Base-by-base conservation (phyloP, 2,329 filamentous ascomycete genomes). In the Penicillium decumbens region DNA sequence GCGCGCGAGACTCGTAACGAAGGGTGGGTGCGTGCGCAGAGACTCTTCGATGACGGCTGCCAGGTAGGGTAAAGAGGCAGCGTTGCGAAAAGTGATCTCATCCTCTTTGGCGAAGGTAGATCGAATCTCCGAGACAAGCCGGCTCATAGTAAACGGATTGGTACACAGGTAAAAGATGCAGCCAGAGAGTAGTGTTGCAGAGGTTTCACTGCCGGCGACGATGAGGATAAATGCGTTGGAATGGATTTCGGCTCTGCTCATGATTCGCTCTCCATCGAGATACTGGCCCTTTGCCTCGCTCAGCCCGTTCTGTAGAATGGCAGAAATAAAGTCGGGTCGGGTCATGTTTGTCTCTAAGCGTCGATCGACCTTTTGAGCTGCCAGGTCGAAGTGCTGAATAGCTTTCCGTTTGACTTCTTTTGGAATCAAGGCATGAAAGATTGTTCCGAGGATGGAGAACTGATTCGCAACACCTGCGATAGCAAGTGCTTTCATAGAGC, bases 11-110 rank as follows among this genome's bases (percentile, higher is more conserved):
- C 51, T 59, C 8, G 63, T 62, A 1, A 67, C 63, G 0, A 73
- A 70, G 0, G 75, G 69, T 3, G 77, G 75, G 3, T 71, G 71
- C 43, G 77, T 62, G 13, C 77, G 71, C 48, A 79, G 62, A 0
- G 71, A 62, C 56, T 80, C 76, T 38, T 78, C 70, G 35, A 80
- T 68, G 47, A 70, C 71, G 3, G 75, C 77, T 4, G 68, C 66
- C 0, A 79, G 63, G 53, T 77, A 79, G 0, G 65, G 59, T 6
- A 78, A 58, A 6, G 45, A 23, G 2, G 51, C 45, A 1, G 65
- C 56, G 2, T 53, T 55, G n/a, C 50, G 46, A 6, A 65, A 61
- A 0, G 54, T 56, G 50, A 77, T 77, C 1, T 63, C 51, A 6
- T 52, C 23, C 20, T 66, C 57, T 23, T 18, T 20, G 1, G 20